Percentiles rank a stretch among this genome's conserved stretches.
These are phyloP conservation scores for Pachysandra terminalis DNA, from an alignment of 164 flowering plant genomes.

Conservation along the genomic window DNA sequence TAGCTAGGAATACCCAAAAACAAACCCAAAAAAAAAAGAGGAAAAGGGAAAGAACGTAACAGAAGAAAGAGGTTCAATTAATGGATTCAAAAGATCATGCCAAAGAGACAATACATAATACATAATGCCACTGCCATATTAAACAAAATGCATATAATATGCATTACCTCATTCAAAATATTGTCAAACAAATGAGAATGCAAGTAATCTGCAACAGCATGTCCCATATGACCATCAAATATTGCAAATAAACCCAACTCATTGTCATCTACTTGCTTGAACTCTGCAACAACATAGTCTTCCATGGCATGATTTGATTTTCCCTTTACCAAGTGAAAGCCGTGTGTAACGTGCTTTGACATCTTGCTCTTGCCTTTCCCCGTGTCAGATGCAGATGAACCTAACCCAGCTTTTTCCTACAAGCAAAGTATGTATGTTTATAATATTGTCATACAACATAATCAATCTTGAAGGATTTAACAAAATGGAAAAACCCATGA, in stretches of 20 bases:
- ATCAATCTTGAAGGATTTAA: neutral
- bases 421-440: constrained; percentile 2
- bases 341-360: constrained; percentile 65
- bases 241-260: constrained; percentile 92
- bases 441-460: too few species aligned
- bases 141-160: constrained; percentile 1
- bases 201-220: constrained; percentile 71
- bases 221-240: constrained; percentile 92
- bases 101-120: too few species aligned
- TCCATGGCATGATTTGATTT: constrained; percentile 79
- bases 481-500: neutral
- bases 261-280: constrained; percentile 58
- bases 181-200: constrained; percentile 71
- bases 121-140: too few species aligned
- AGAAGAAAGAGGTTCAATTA: too few species aligned
- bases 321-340: constrained; percentile 79
- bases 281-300: constrained; percentile 81
- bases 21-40: too few species aligned
- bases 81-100: too few species aligned
- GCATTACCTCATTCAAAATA: constrained; percentile 74
- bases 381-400: constrained; percentile 54
- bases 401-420: constrained; percentile 72
- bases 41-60: too few species aligned
- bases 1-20: too few species aligned
- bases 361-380: constrained; percentile 92